Evolutionary conservation across 768 basidiomycete species (phyloP), one percentile per base, ranked within the genome.

Genomic region (Suillus hirtellus): DNA sequence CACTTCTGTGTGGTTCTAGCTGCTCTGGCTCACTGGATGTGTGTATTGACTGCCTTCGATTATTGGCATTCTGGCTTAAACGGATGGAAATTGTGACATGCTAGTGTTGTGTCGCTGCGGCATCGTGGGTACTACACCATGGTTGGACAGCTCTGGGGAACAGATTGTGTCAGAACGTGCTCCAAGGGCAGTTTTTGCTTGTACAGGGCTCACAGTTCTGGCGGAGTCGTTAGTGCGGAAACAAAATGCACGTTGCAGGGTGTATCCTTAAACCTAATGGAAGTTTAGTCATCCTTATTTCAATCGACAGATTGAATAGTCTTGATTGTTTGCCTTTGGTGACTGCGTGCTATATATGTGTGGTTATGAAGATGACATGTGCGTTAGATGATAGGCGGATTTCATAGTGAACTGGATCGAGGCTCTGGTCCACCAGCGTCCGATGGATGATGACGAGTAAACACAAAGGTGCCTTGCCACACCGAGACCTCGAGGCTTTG

Each of bases 1-100:
- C 95, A 96, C 72, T 73, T 87, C 65, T 87, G 84, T 69, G 93
- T 96, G 42, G 79, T 93, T 60, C 75, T 87, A 27, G 92, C 89
- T 11, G 90, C 88, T 42, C 74, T 89, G 67, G 78, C 85, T 11
- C 90, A 92, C 67, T 92, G 88, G 76, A 73, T 76, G 42, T 79
- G 77, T 67, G 79, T 91, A 63, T 68, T 87, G 64, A 81, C 80
- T 27, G 82, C 82, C 49, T 82, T 91, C 69, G 71, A 84, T 64
- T 83, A 88, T 75, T 84, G 87, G 75, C 86, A 91, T 75, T 63
- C 69, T 56, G 64, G 61, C 35, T 53, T 65, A 55, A 65, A 65
- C 24, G 55, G 63, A 55, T 68, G 73, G 49, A 66, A 63, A 60
- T 63, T 59, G 60, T 69, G 66, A 74, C 47, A 50, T 63, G 66